These are phyloP conservation scores for Colletotrichum sojae DNA, from an alignment of 2,329 filamentous ascomycete species.

Conservation along the genomic window DNA sequence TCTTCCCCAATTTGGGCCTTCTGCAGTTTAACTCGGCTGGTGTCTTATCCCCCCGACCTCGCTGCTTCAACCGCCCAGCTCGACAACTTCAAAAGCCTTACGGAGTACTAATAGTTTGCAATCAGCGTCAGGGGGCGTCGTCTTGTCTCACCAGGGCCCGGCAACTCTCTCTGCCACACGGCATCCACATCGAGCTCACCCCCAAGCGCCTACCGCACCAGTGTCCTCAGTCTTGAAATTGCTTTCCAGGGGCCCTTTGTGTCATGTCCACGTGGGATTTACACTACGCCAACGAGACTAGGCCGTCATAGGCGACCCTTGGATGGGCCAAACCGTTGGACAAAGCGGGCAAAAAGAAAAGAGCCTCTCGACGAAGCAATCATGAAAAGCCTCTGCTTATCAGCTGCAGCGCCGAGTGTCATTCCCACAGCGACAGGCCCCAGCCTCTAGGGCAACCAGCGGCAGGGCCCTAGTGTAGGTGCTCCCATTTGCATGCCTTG, in stretches of 20 bases:
- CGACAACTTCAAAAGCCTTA: background rate
- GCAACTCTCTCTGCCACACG: slow-evolving; percentile 5
- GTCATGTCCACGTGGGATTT: slow-evolving; percentile 22
- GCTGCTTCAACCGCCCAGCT: slow-evolving; percentile 13
- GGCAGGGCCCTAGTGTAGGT: too few relatives aligned
- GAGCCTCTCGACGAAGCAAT: background rate
- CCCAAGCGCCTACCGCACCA: background rate
- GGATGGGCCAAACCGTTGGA: slow-evolving; percentile 1
- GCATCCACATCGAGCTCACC: slow-evolving; percentile 8
- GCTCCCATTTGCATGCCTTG: too few relatives aligned
- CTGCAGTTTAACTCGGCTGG: slow-evolving; percentile 1
- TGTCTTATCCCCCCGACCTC: slow-evolving; percentile 14
- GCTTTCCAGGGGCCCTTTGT: slow-evolving; percentile 12
- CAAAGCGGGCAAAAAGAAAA: slow-evolving; percentile 12
- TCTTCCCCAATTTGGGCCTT: slow-evolving; percentile 11
- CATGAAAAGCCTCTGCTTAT: background rate
- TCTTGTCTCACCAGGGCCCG: slow-evolving; percentile 8
- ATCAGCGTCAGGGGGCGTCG: background rate
- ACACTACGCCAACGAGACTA: background rate
- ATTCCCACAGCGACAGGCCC: background rate
- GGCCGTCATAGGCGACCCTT: background rate
- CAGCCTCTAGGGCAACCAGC: background rate
- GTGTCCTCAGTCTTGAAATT: slow-evolving; percentile 13
- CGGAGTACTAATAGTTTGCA: background rate
- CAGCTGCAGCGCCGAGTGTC: background rate